Evolutionary conservation across 257 asterid species (phyloP).

Genomic region (Buddleja alternifolia): DNA sequence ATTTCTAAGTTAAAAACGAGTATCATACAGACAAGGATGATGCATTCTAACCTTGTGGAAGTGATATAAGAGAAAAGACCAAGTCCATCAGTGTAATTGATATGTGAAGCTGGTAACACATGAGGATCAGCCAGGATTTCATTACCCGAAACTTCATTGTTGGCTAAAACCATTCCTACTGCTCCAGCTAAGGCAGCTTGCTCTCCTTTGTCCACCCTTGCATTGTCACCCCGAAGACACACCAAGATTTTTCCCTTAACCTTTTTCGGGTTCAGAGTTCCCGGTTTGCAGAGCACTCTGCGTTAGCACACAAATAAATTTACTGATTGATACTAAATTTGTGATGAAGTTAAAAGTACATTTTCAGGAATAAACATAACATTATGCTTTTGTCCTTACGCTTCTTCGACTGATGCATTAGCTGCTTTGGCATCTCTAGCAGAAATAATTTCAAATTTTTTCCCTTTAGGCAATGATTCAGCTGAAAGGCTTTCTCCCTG

Average conservation of each 20-base stretch:
- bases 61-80: conserved; percentile 54
- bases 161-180: conserved; percentile 81
- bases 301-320: conserved; percentile 2
- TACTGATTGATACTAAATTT: neutral
- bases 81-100: conserved; percentile 74
- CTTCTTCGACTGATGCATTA: conserved; percentile 50
- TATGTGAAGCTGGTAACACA: conserved; percentile 80
- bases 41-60: conserved; percentile 54
- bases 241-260: conserved; percentile 84
- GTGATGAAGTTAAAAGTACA: neutral
- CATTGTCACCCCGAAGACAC: conserved; percentile 77
- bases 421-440: conserved; percentile 60
- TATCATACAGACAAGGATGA: neutral
- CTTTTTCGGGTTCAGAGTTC: conserved; percentile 73
- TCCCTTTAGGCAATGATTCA: conserved; percentile 42
- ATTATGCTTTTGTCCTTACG: conserved; percentile 49
- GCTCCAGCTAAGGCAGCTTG: conserved; percentile 86
- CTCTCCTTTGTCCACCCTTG: conserved; percentile 72
- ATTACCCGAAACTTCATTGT: conserved; percentile 63
- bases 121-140: conserved; percentile 89
- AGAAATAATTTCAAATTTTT: conserved; percentile 48
- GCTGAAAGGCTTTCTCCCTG: conserved; percentile 87
- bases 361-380: neutral
- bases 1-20: neutral
- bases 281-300: conserved; percentile 69